phyloP scores from a whole-genome alignment of 176 grass and related monocot genomes.

The Paspalum notatum region DNA sequence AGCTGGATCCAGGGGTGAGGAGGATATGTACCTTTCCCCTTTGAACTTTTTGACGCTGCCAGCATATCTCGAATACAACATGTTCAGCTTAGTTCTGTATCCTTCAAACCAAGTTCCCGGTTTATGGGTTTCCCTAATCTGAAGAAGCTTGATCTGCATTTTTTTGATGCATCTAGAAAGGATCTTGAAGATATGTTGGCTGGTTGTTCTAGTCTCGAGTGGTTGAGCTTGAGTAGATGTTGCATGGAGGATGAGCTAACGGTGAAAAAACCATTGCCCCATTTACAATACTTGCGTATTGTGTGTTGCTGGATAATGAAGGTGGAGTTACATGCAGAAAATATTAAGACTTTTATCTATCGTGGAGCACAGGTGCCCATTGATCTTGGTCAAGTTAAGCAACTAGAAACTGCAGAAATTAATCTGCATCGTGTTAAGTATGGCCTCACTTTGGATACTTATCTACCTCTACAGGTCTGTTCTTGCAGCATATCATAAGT shows the following conservation, averaged over 20 bases:
- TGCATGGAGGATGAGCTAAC: not conserved
- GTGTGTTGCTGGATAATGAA: not conserved
- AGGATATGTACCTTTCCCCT: not conserved
- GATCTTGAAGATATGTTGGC: not conserved
- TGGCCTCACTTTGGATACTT: not conserved
- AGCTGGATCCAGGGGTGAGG: not conserved
- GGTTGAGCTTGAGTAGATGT: not conserved
- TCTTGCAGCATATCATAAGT: not conserved
- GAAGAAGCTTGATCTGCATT: not conserved
- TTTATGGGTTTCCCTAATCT: slow-evolving; percentile 14
- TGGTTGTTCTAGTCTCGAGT: not conserved
- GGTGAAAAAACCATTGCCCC: not conserved
- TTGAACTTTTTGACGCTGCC: not conserved
- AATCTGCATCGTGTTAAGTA: not conserved
- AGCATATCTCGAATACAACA: not conserved
- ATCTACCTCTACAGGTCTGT: not conserved
- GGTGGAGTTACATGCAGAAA: not conserved
- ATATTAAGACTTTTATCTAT: not conserved
- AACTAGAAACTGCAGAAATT: not conserved
- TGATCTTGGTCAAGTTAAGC: not conserved
- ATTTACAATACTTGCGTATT: not conserved
- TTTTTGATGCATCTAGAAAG: not conserved
- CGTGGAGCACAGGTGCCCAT: not conserved
- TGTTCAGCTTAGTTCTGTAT: not conserved
- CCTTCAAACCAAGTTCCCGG: not conserved